Evolutionary conservation across 257 asterid species (phyloP).

Genomic region (Avicennia marina): DNA sequence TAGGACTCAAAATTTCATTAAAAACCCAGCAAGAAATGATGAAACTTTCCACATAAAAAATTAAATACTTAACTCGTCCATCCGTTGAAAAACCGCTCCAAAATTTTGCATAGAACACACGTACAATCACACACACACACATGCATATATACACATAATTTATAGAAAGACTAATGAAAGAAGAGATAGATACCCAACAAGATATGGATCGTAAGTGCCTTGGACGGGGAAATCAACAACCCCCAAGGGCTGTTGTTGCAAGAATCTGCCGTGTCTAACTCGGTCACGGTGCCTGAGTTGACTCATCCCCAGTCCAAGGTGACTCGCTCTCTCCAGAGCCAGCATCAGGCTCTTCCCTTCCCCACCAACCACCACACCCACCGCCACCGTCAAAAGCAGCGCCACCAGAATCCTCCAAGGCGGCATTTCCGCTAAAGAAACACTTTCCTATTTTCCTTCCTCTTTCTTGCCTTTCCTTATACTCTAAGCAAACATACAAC

Average conservation of each 20-base stretch:
- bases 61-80: too few species aligned
- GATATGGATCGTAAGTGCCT: conserved; percentile 88
- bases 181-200: conserved; percentile 62
- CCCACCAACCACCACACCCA: conserved; percentile 21
- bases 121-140: too few species aligned
- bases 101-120: too few species aligned
- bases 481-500: conserved; percentile 30
- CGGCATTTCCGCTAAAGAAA: conserved; percentile 15
- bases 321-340: conserved; percentile 72
- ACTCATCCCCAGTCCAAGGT: conserved; percentile 58
- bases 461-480: conserved; percentile 15
- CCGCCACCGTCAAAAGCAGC: conserved; percentile 26
- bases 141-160: too few species aligned
- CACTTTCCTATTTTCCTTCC: neutral
- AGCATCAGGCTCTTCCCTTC: conserved; percentile 41
- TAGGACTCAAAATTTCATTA: neutral
- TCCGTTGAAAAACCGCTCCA: too few species aligned
- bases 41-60: too few species aligned
- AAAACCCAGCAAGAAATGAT: conserved; percentile 3
- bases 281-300: conserved; percentile 70
- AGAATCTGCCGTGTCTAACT: conserved; percentile 64
- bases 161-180: neutral
- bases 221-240: conserved; percentile 79
- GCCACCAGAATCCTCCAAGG: conserved; percentile 25
- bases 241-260: conserved; percentile 63